phyloP scores from a whole-genome alignment of 495 filamentous ascomycete genomes.

The Aspergillus sclerotiicarbonarius region DNA sequence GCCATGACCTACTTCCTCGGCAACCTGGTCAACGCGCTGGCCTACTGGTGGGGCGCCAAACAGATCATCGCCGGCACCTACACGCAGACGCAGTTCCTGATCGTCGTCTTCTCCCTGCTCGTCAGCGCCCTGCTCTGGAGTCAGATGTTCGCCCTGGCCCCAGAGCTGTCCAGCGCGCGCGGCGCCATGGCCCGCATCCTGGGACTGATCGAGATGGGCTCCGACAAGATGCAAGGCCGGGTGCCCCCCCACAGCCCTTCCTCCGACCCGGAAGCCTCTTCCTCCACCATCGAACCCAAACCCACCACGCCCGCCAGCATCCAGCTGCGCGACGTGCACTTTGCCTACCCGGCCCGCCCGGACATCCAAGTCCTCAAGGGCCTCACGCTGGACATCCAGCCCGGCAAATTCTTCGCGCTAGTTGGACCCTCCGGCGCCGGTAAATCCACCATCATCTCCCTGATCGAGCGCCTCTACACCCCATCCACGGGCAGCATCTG shows the following conservation, averaged over 20 bases:
- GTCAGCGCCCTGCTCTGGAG: conserved; percentile 61
- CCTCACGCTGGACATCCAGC: conserved; percentile 52
- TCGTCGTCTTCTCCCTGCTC: conserved; percentile 56
- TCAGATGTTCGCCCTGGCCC: conserved; percentile 65
- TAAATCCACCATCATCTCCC: conserved; percentile 59
- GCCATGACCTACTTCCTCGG: conserved; percentile 53
- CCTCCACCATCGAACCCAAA: conserved; percentile 21
- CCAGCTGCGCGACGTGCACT: conserved; percentile 53
- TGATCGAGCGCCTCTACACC: conserved; percentile 56
- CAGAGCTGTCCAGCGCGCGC: conserved; percentile 56
- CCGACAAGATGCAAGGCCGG: conserved; percentile 32
- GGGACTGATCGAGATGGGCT: conserved; percentile 47
- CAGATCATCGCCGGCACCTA: conserved; percentile 58
- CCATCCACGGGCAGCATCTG: conserved; percentile 39
- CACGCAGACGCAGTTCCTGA: conserved; percentile 60
- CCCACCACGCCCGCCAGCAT: conserved; percentile 25
- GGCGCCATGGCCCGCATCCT: conserved; percentile 46
- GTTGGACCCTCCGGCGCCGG: conserved; percentile 62
- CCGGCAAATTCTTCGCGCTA: conserved; percentile 58
- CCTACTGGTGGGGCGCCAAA: conserved; percentile 69
- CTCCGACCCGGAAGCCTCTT: neutral
- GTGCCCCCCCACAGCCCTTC: neutral
- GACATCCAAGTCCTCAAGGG: conserved; percentile 51
- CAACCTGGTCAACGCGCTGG: conserved; percentile 59
- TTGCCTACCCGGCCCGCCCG: conserved; percentile 61